Percentiles rank a stretch among this genome's conserved stretches.
Evolutionary conservation across 176 grass and related monocot species (phyloP).

Genomic region (maize (Zea mays)): Zm-B73-REFERENCE-NAM-5.0 NC_050103.1:144923501-144924000

Average conservation of each 20-base stretch:
- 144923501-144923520: no score
- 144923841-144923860: not conserved
- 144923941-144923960: not conserved
- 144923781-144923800: not conserved
- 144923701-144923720: not conserved
- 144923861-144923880: not conserved
- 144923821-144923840: not conserved
- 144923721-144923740: not conserved
- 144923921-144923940: not conserved
- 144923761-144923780: not conserved
- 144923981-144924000: not conserved
- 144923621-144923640: not conserved
- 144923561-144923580: no score
- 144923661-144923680: not conserved
- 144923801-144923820: slow-evolving; percentile 1
- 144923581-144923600: no score
- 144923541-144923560: no score
- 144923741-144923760: not conserved
- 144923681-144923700: not conserved
- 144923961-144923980: not conserved
- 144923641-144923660: not conserved
- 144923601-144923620: no score
- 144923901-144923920: not conserved
- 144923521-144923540: no score
- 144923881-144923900: not conserved